Conservation (phyloP, 495 filamentous ascomycete genomes). For the Rostrohypoxylon terebratum region DNA sequence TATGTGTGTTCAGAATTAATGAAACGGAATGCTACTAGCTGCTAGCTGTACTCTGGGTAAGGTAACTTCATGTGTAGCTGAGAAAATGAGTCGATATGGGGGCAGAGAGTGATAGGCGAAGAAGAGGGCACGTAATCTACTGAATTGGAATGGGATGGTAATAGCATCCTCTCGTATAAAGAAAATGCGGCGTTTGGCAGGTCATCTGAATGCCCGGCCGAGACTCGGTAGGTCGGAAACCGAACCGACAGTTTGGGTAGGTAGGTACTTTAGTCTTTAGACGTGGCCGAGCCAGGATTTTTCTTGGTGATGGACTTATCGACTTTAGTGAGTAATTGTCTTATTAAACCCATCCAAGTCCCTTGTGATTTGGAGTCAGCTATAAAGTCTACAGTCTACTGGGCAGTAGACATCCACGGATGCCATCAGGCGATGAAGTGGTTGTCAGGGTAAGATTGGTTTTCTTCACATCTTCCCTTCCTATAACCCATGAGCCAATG, state of each 20-base stretch:
- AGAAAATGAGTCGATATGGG: slow-evolving; percentile 3
- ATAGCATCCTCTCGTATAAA: slow-evolving; percentile 11
- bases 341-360: neutral
- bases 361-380: neutral
- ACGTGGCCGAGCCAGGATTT: slow-evolving; percentile 31
- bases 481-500: slow-evolving; percentile 17
- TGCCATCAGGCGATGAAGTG: neutral
- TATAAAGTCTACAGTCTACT: neutral
- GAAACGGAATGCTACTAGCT: neutral
- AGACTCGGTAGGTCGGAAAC: slow-evolving; percentile 47
- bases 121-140: neutral
- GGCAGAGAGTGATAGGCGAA: neutral
- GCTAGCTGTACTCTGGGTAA: neutral
- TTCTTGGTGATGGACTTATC: neutral
- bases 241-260: slow-evolving; percentile 37
- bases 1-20: neutral
- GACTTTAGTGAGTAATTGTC: neutral
- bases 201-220: slow-evolving; percentile 21
- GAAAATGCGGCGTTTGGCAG: slow-evolving; percentile 30
- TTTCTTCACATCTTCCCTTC: neutral
- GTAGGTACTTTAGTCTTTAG: no score
- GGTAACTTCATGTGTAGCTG: neutral
- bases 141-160: slow-evolving; percentile 8
- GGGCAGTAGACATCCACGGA: neutral
- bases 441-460: neutral